Evolutionary conservation across 2,329 filamentous ascomycete genomes (phyloP), one percentile per base, ranked within the genome.

Genomic region (Stagonosporopsis tanaceti): DNA sequence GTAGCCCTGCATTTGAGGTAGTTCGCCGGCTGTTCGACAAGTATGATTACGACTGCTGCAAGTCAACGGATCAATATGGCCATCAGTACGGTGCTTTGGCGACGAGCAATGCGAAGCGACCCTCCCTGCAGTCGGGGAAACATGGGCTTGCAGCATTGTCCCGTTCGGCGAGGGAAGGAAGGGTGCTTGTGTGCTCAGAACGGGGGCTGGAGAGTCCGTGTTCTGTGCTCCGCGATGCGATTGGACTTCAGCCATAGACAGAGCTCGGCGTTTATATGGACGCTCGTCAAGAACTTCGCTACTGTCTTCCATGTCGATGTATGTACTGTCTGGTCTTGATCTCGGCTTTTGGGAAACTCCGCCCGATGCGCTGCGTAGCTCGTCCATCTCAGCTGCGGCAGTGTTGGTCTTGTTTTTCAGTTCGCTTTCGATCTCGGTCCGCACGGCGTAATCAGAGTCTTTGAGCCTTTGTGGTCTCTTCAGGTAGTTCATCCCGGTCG

Each of bases 401-500:
- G 17, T 12, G 9, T 22, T 11, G 37, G 8, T 22, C 3, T 39
- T 22, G 20, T 9, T 11, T 32, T 51, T 41, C 3, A 37, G 37
- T 12, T 46, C 20, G 17, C 30, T 20, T 11, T 5, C 41, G 32
- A 27, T 9, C 15, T 24, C 32, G 7, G 37, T 14, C 11, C n/a
- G 30, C 2, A 64, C 17, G 14, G 54, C 30, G 39, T 61, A 74
- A 30, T 59, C 61, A 5, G 60, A 48, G 38, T 74, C 72, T 6
- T 34, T 22, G 48, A 74, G 57, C 28, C 68, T 63, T 34, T 60
- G 60, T 24, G 72, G 71, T 12, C 47, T 47, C 41, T 66, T 69
- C 14, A 72, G 27, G 46, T 72, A 74, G n/a, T 35, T 48, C 12
- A 46, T 50, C 12, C 62, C 65, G 12, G 45, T 58, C 0, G 59